Evolutionary conservation across 495 filamentous ascomycete species (phyloP).

Genomic region (Penicillium lividum): DNA sequence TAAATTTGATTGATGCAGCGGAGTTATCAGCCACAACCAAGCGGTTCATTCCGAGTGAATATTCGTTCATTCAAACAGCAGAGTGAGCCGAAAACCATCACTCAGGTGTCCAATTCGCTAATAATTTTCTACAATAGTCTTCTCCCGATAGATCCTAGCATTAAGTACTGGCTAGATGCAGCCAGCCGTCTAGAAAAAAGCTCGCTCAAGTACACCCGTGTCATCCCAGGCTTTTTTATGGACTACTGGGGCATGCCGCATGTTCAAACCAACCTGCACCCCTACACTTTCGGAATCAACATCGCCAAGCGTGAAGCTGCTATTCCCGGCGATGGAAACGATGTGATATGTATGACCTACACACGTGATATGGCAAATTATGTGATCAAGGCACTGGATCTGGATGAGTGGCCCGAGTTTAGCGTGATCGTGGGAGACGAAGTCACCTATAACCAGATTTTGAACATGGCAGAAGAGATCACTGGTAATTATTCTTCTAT

Average conservation of each 20-base stretch:
- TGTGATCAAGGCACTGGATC: slow-evolving; percentile 45
- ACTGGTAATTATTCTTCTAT: slow-evolving; percentile 34
- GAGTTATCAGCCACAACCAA: slow-evolving; percentile 43
- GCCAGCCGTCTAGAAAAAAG: slow-evolving; percentile 27
- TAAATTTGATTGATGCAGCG: slow-evolving; percentile 53
- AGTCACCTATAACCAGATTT: slow-evolving; percentile 48
- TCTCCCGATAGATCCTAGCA: slow-evolving; percentile 37
- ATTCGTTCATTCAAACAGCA: slow-evolving; percentile 40
- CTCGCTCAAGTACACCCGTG: slow-evolving; percentile 48
- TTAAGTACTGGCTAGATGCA: slow-evolving; percentile 37
- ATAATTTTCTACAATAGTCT: slow-evolving; percentile 19
- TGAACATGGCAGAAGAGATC: slow-evolving; percentile 47
- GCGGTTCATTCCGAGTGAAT: slow-evolving; percentile 53
- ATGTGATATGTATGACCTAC: slow-evolving; percentile 52
- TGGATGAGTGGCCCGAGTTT: slow-evolving; percentile 48
- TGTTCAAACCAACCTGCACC: slow-evolving; percentile 41
- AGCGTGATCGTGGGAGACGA: slow-evolving; percentile 48
- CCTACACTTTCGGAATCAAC: slow-evolving; percentile 46
- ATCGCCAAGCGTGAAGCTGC: slow-evolving; percentile 45
- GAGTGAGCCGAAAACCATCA: slow-evolving; percentile 23
- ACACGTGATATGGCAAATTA: slow-evolving; percentile 54
- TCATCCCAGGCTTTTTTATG: slow-evolving; percentile 55
- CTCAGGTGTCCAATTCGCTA: neutral
- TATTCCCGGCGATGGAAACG: slow-evolving; percentile 54
- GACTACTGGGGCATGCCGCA: slow-evolving; percentile 56